A percentile compares a stretch with the other conserved stretches of the same genome.
phyloP scores from a whole-genome alignment of 2,329 filamentous ascomycete species.

The Colletotrichum sp. region DNA sequence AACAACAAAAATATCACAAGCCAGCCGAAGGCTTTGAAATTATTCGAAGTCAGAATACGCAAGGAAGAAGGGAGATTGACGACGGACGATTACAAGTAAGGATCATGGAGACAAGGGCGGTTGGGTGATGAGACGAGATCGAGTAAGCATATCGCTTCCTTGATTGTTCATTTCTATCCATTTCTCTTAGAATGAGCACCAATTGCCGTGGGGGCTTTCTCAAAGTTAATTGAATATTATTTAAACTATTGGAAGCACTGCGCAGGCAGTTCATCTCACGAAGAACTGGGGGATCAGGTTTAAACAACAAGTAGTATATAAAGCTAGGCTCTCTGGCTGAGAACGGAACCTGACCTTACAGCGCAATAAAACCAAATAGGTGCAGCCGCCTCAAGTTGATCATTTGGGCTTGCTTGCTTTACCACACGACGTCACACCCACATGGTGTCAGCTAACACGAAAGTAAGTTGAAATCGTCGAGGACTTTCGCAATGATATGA shows the following conservation, averaged over 20 bases:
- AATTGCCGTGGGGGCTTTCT: no score
- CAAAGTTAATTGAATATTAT: background rate
- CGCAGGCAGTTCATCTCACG: background rate
- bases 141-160: rapidly evolving
- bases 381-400: background rate
- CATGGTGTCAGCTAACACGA: background rate
- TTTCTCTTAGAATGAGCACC: no score
- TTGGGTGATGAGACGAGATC: background rate
- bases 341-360: background rate
- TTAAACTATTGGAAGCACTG: background rate
- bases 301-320: background rate
- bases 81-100: no score
- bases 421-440: background rate
- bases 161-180: no score
- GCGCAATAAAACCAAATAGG: rapidly evolving
- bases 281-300: background rate
- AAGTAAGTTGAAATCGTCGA: rapidly evolving
- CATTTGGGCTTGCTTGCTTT: background rate
- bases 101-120: no score
- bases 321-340: background rate
- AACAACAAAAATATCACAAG: rapidly evolving
- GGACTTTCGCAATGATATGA: rapidly evolving
- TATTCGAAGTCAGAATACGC: background rate
- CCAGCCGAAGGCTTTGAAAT: rapidly evolving
- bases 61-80: background rate